These are phyloP conservation scores for Lasiodiplodia sp. DNA, from an alignment of 2,329 filamentous ascomycete genomes.

Conservation along the genomic window DNA sequence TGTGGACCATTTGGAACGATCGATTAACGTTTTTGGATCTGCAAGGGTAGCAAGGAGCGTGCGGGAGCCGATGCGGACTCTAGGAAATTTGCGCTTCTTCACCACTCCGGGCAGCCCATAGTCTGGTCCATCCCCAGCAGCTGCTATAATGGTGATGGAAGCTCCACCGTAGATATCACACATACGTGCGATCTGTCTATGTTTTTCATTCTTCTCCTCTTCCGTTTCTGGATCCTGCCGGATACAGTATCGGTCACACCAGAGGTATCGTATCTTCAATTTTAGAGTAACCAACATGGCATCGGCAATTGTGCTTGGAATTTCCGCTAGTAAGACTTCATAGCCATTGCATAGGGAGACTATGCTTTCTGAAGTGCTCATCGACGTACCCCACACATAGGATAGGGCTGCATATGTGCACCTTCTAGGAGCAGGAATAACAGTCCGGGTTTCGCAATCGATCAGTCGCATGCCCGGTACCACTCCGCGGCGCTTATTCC, in stretches of 20 bases:
- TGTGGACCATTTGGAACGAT: neutral
- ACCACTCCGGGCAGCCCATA: neutral
- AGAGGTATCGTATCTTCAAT: neutral
- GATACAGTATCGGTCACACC: neutral
- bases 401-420: neutral
- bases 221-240: neutral
- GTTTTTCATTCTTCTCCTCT: neutral
- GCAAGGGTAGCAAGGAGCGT: neutral
- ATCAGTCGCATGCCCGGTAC: neutral
- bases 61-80: neutral
- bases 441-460: neutral
- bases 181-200: neutral
- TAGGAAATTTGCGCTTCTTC: fast-evolving
- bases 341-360: too few species aligned
- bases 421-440: neutral
- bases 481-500: too few species aligned
- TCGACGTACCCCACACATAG: neutral
- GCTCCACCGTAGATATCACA: neutral
- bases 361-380: too few species aligned
- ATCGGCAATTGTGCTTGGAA: neutral
- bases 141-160: neutral
- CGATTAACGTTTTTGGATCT: neutral
- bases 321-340: neutral
- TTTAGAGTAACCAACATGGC: neutral
- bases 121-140: neutral